These are phyloP conservation scores for Suillus lakei DNA, from an alignment of 768 basidiomycete genomes.

Conservation along the genomic window DNA sequence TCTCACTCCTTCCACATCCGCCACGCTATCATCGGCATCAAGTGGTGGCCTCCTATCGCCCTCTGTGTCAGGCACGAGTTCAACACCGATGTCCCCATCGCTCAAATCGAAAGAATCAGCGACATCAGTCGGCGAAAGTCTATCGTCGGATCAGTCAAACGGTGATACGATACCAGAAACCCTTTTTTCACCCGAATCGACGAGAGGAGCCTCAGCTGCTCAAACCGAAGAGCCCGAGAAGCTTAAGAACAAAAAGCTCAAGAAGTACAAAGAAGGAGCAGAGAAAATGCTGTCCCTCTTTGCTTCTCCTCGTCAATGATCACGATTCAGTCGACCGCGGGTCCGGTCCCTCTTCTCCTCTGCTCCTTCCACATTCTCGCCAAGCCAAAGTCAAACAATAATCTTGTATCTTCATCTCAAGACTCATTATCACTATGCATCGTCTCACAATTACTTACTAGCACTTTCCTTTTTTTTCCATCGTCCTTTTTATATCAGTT, in stretches of 20 bases:
- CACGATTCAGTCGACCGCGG: slow-evolving; percentile 18
- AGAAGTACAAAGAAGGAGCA: slow-evolving; percentile 87
- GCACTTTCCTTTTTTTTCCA: slow-evolving; percentile 18
- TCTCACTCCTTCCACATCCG: slow-evolving; percentile 47
- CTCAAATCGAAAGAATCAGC: slow-evolving; percentile 84
- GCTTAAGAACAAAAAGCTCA: slow-evolving; percentile 74
- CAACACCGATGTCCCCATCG: slow-evolving; percentile 59
- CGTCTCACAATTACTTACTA: slow-evolving; percentile 22
- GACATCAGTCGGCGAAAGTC: slow-evolving; percentile 71
- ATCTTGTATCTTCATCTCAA: slow-evolving; percentile 27
- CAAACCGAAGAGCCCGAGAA: slow-evolving; percentile 55
- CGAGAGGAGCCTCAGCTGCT: slow-evolving; percentile 31
- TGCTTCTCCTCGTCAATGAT: slow-evolving; percentile 65
- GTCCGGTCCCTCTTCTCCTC: slow-evolving; percentile 25
- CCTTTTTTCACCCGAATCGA: slow-evolving; percentile 34
- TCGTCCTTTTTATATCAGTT: slow-evolving; percentile 13
- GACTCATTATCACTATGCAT: slow-evolving; percentile 37
- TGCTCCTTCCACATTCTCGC: neutral
- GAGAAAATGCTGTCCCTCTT: slow-evolving; percentile 87
- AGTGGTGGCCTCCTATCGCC: slow-evolving; percentile 62
- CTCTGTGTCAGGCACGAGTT: slow-evolving; percentile 59
- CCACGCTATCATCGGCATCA: slow-evolving; percentile 42
- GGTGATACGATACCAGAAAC: slow-evolving; percentile 43
- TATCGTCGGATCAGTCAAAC: slow-evolving; percentile 75
- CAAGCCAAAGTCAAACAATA: slow-evolving; percentile 20